phyloP scores from a whole-genome alignment of 208 protist genomes.

The Herpetomonas tarakana region DNA sequence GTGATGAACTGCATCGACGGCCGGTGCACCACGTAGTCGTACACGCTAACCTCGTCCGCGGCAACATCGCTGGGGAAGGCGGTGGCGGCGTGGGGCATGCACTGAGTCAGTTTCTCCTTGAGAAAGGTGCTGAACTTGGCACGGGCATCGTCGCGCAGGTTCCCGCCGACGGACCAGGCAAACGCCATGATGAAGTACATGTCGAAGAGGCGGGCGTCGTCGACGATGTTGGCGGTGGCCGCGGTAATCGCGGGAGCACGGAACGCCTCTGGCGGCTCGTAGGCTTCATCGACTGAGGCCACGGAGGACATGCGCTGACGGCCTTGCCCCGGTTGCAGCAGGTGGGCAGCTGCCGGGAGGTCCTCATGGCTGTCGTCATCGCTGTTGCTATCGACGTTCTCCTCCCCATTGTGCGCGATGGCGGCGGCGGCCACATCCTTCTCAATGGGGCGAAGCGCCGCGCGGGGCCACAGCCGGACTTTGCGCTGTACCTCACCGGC shows the following conservation, averaged over 20 bases:
- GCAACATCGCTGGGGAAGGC: neutral
- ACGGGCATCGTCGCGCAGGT: constrained; percentile 85
- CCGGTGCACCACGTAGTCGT: constrained; percentile 93
- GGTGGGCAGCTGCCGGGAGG: no score
- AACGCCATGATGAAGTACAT: constrained; percentile 96
- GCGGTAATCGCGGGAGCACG: constrained; percentile 51
- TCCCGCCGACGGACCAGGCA: constrained; percentile 96
- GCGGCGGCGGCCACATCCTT: constrained; percentile 21
- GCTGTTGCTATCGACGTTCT: no score
- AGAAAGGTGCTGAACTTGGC: constrained; percentile 89
- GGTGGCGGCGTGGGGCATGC: constrained; percentile 52
- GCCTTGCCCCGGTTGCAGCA: neutral
- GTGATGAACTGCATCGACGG: constrained; percentile 85
- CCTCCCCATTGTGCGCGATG: constrained; percentile 19
- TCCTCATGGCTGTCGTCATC: no score
- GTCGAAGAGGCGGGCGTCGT: constrained; percentile 80
- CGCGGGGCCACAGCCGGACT: constrained; percentile 38
- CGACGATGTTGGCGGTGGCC: constrained; percentile 26
- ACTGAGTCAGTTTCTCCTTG: constrained; percentile 51
- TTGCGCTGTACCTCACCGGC: neutral
- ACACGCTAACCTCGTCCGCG: constrained; percentile 64
- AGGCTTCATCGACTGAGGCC: constrained; percentile 12
- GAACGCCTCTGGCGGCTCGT: constrained; percentile 72
- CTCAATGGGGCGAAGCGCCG: constrained; percentile 32
- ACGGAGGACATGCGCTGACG: constrained; percentile 11